A percentile compares a stretch with the other conserved stretches of the same genome.
phyloP scores from a whole-genome alignment of 352 stramenopile species.

The Phytophthora kernoviae region DNA sequence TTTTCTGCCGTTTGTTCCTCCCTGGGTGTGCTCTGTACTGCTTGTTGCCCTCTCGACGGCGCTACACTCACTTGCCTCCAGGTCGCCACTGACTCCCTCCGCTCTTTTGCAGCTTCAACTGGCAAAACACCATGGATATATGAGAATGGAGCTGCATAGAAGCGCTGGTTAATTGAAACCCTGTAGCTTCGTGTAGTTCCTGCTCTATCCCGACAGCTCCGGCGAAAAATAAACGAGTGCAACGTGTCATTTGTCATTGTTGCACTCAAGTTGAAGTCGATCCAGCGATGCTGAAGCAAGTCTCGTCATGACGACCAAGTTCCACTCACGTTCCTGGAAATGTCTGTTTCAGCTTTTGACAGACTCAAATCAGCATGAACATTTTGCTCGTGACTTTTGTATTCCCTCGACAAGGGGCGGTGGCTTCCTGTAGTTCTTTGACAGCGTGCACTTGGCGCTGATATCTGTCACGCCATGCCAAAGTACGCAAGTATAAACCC shows the following conservation, averaged over 20 bases:
- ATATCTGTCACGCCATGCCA: slow-evolving; percentile 19
- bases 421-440: no score
- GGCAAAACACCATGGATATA: slow-evolving; percentile 13
- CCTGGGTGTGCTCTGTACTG: neutral
- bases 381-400: no score
- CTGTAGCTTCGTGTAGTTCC: no score
- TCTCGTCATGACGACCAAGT: slow-evolving; percentile 22
- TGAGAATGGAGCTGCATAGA: no score
- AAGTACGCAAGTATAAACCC: slow-evolving; percentile 1
- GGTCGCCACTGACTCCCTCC: slow-evolving; percentile 24
- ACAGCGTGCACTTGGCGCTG: slow-evolving; percentile 17
- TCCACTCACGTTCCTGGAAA: slow-evolving; percentile 4
- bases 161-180: no score
- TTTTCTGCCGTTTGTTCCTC: slow-evolving; percentile 35
- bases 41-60: neutral
- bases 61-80: neutral
- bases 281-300: slow-evolving; percentile 2
- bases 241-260: neutral
- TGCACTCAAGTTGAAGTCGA: slow-evolving; percentile 23
- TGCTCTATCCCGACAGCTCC: neutral
- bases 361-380: no score
- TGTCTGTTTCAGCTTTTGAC: slow-evolving; percentile 13
- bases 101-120: slow-evolving; percentile 22
- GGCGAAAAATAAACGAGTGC: neutral
- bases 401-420: neutral